Evolutionary conservation across 2,329 filamentous ascomycete species (phyloP), one percentile per base, ranked within the genome.

Genomic region (Penicillium sp.): DNA sequence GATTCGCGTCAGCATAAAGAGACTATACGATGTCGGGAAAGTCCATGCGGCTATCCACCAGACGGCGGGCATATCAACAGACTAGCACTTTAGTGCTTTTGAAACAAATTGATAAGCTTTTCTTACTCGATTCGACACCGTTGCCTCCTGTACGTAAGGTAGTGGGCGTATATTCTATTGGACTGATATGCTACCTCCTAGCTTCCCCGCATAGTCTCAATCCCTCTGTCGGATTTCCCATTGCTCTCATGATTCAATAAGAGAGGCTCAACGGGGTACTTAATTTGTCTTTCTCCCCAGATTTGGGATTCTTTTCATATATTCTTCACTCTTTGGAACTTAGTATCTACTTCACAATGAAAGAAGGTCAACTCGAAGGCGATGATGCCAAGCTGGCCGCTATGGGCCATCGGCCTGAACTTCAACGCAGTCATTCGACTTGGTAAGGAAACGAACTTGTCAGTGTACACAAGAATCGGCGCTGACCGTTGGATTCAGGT

Each of bases 341-440:
- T 25, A 7, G 16, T 7, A 28, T 29, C 3, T 12, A 37, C 22
- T 34, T 18, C 30, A 48, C 31, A 12, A 58, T 59, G 54, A 59
- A 60, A 49, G 47, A 50, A 41, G 49, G 13, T 12, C 43, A 44
- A 8, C 39, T 59, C 18, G 52, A 60, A 37, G 56, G 50, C 44
- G 57, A 61, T 44, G 57, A 61, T 45, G 57, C 59, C 11, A 51
- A 54, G 48, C 34, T 61, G 36, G 59, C 54, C 10, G 54, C 59
- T 6, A 49, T 83, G 55, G 81, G 81, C 46, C 75, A 81, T 62
- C 75, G 76, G 64, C 75, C 77, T 38, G 79, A 82, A 61, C 67
- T 83, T 33, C 71, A 79, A 60, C 73, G 80, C 31, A 77, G 81
- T 55, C 82, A 81, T 66, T 78, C 75, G 4, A 76, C 76, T 16